These are phyloP conservation scores for Pleurotus giganteus DNA, from an alignment of 768 basidiomycete species.

Conservation along the genomic window DNA sequence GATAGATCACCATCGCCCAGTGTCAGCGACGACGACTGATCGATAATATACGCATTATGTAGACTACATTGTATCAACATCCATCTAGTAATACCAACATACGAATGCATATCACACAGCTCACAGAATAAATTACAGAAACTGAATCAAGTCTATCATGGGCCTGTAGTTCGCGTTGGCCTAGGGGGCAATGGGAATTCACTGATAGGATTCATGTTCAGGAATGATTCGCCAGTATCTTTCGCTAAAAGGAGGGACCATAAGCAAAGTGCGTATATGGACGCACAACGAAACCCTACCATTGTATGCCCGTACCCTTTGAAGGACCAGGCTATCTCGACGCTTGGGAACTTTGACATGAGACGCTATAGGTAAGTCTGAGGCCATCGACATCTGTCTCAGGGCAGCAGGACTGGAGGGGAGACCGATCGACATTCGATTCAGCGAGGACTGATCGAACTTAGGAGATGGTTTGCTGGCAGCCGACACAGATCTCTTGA, in stretches of 20 bases:
- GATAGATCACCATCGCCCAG: not conserved
- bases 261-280: constrained; percentile 8
- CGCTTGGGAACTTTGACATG: constrained; percentile 15
- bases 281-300: constrained; percentile 11
- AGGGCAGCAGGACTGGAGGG: constrained; percentile 1
- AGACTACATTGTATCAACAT: constrained; percentile 11
- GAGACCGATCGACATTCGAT: constrained; percentile 8
- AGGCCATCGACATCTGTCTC: not conserved
- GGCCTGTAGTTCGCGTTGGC: constrained; percentile 13
- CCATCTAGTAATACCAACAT: constrained; percentile 12
- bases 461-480: not conserved
- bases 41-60: constrained; percentile 5
- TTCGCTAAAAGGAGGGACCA: not conserved
- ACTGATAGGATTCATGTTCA: constrained; percentile 26
- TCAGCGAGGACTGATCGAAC: not conserved
- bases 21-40: constrained; percentile 2
- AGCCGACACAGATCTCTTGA: constrained; percentile 6
- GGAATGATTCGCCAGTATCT: constrained; percentile 14
- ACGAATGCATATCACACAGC: constrained; percentile 20
- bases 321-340: constrained; percentile 36
- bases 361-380: not conserved
- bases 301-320: constrained; percentile 31
- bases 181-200: constrained; percentile 40
- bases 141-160: not conserved
- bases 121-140: constrained; percentile 20